phyloP scores from a whole-genome alignment of 176 grass and related monocot species.

The Microstegium vimineum region DNA sequence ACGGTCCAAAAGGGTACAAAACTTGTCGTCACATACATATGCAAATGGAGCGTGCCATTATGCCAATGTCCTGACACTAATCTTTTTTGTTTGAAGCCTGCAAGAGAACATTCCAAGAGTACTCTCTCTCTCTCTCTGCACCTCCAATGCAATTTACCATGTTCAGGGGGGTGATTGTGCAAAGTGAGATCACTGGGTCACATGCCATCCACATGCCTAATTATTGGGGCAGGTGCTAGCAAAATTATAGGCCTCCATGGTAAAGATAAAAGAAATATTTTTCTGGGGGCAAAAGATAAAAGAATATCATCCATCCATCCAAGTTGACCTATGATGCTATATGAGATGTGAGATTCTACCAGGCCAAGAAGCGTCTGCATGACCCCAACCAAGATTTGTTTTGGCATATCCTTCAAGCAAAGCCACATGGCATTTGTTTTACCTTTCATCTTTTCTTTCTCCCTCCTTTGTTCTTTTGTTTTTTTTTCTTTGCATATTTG shows the following conservation, averaged over 20 bases:
- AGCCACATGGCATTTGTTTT: conserved; percentile 14
- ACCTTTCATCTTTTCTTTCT: conserved; percentile 4
- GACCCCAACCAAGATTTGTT: conserved; percentile 27
- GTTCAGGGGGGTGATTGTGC: background rate
- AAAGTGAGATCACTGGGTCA: conserved; percentile 2
- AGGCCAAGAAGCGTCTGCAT: conserved; percentile 45
- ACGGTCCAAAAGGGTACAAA: background rate
- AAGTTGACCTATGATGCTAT: conserved; percentile 39
- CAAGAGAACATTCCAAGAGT: conserved; percentile 27
- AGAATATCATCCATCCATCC: conserved; percentile 19
- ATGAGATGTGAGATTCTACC: background rate
- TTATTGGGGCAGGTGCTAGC: conserved; percentile 39
- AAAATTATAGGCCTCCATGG: conserved; percentile 32
- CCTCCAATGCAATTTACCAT: background rate
- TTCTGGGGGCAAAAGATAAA: background rate
- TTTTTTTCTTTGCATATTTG: conserved; percentile 7
- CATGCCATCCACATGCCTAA: conserved; percentile 45
- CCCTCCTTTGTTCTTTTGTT: background rate
- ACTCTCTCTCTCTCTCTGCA: too few relatives aligned
- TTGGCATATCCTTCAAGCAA: conserved; percentile 8
- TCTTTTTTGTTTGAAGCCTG: background rate
- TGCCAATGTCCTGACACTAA: background rate
- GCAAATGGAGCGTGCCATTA: background rate
- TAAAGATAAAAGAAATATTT: conserved; percentile 31
- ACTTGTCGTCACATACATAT: background rate